Base-by-base conservation (phyloP, 2,329 filamentous ascomycete species). In the Xylariaceae sp. region DNA sequence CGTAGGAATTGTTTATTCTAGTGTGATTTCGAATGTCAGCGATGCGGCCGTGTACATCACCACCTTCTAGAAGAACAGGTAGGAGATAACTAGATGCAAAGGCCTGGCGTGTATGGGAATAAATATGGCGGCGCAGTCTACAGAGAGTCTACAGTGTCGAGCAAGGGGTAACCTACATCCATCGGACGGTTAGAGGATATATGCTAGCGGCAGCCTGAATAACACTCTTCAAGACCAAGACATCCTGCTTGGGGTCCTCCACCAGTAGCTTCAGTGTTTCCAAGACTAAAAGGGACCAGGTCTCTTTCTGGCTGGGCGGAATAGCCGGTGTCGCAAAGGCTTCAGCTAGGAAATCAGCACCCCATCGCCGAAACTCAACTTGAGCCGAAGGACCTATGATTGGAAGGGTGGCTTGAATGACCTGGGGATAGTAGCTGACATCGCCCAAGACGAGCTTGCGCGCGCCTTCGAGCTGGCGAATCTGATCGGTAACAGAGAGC, bases 251-350 rank as follows among this genome's bases (percentile, higher is more conserved):
- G n/a, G 84, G 81, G 63, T 87, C 84, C 65, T 90, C 86, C 59
- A 91, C 74, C 72, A 91, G 81, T 50, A 81, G 81, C 70, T 86
- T 84, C 63, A 99, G 75, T 21, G 89, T 90, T 65, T 91, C 88
- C 68, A 99, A 77, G 56, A 96, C 90, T 57, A 85, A 83, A 57
- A 91, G 79, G 64, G 88, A 87, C 76, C 95, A 80, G 59, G 86
- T 87, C 79, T 88, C 91, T 80, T 98, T 99, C 73, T 90, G 87
- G 50, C 88, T 81, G 56, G 85, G 80, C 19, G 88, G 79, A 67
- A 98, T 81, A 20, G 89, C 86, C n/a, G 96, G 95, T 57, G 91
- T 96, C 54, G 95, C 89, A 76, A 99, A 98, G 2, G 93, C 92
- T 78, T 99, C 95, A 54, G 93, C 92, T 43, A 99, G 81, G 71